Percentiles rank a stretch among this genome's conserved stretches.
These are phyloP conservation scores for Cryptococcus hybrid DNA, from an alignment of 1,284 basidiomycete genomes.

Conservation along the genomic window DNA sequence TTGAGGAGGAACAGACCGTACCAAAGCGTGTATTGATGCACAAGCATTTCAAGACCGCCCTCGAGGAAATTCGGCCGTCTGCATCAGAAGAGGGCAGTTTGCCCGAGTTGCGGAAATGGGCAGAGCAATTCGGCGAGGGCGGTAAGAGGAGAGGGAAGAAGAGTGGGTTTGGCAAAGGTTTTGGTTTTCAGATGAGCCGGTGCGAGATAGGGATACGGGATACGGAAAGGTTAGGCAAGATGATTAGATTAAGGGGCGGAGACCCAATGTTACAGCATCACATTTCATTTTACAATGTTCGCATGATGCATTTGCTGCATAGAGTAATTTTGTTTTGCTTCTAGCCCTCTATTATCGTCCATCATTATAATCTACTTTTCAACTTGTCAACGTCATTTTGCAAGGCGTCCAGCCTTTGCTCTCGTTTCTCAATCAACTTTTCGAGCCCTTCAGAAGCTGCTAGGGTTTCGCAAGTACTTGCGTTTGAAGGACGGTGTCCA, in stretches of 20 bases:
- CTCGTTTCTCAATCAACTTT: constrained; percentile 50
- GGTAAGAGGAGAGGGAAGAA: constrained; percentile 45
- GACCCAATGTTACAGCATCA: neutral
- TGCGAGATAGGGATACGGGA: constrained; percentile 9
- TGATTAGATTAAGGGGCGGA: constrained; percentile 1
- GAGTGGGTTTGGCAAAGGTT: constrained; percentile 50
- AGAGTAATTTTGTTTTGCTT: neutral
- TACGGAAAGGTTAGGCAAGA: constrained; percentile 29
- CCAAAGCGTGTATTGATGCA: constrained; percentile 12
- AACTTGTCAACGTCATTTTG: constrained; percentile 49
- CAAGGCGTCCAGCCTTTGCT: constrained; percentile 55
- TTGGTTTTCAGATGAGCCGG: constrained; percentile 42
- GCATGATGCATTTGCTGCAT: constrained; percentile 2
- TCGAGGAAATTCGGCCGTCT: constrained; percentile 81
- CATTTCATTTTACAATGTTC: neutral
- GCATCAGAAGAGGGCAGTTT: constrained; percentile 78
- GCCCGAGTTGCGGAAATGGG: constrained; percentile 82
- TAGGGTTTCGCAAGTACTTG: constrained; percentile 45
- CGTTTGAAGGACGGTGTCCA: constrained; percentile 18
- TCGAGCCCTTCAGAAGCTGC: constrained; percentile 52
- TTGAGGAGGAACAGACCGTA: neutral
- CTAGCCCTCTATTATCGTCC: no score
- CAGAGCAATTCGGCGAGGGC: constrained; percentile 81
- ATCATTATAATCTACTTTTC: constrained; percentile 2
- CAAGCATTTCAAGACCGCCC: constrained; percentile 73